A percentile compares a stretch with the other conserved stretches of the same genome.
Conservation (phyloP, 306 rosid genomes). For the Fragaria iinumae region DNA sequence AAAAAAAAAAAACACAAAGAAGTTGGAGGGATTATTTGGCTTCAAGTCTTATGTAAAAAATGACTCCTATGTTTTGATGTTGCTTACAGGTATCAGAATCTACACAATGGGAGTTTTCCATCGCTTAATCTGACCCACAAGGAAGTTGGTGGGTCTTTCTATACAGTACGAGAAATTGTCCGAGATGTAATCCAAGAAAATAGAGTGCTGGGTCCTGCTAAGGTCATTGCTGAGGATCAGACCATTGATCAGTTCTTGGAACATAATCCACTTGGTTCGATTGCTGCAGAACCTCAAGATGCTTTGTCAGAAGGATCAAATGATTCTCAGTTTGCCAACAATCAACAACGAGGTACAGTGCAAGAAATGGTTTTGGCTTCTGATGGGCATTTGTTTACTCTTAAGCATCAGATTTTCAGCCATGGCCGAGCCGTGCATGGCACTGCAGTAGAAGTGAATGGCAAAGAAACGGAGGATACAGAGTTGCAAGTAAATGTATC, state of each 20-base stretch:
- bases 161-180: constrained; percentile 96
- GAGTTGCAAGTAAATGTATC: constrained; percentile 21
- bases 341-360: constrained; percentile 29
- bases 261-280: constrained; percentile 64
- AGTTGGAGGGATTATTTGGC: not conserved
- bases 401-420: constrained; percentile 24
- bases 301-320: constrained; percentile 32
- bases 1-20: not conserved
- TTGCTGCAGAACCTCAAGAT: constrained; percentile 54
- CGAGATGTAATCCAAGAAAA: constrained; percentile 94
- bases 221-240: constrained; percentile 45
- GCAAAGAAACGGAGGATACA: constrained; percentile 10
- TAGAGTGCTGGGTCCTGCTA: constrained; percentile 92
- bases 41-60: not conserved
- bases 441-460: constrained; percentile 30
- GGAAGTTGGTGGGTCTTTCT: constrained; percentile 99
- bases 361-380: constrained; percentile 38
- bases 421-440: constrained; percentile 26
- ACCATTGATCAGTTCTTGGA: constrained; percentile 39
- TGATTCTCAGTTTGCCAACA: constrained; percentile 32
- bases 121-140: constrained; percentile 88
- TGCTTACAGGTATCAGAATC: constrained; percentile 65
- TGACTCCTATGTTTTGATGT: constrained; percentile 22
- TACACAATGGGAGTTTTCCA: constrained; percentile 84
- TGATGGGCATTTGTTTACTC: constrained; percentile 24